Base-by-base conservation (phyloP, 2,329 filamentous ascomycete genomes). In the Corniculantispora saksenae region DNA sequence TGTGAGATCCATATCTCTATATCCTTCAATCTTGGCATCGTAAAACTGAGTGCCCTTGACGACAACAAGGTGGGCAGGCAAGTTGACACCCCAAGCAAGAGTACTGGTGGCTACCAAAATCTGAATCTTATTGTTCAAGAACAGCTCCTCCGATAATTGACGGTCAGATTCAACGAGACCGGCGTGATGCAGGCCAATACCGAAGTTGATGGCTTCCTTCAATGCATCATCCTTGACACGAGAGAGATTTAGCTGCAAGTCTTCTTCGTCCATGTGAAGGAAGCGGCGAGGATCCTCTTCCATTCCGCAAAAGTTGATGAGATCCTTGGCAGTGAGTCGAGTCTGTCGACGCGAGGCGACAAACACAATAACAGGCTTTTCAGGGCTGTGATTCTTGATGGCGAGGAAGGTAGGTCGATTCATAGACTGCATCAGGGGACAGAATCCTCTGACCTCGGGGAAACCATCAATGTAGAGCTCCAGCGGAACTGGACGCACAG, bases 21-120 rank as follows among this genome's bases (percentile, higher is more conserved):
- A 99, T 0, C 91, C 94, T 80, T 98, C 95, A 5, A 92, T 95
- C 79, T 99, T 99, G 47, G 95, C 95, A 72, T 99, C 95, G 75
- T 96, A 99, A 80, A 92, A 99, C 73, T 99, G 96, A 0, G 95
- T 99, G 62, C 95, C 95, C 77, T 99, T 99, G 66, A 99, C 96
- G 1, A 99, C 92, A 3, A 99, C 95, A 6, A 99, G 83, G 79
- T 99, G 96, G 1, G 96, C 95, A 0, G 96, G 96, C 72, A 99
- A 82, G 75, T 99, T 99, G 72, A 99, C 94, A 79, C 95, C 96
- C 95, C 95, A 99, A 0, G 95, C 95, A 29, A 99, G 85, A 0
- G 96, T 99, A 75, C 93, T 97, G 0, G 95, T 99, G 3, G 95
- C 95, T 4, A 99, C 89, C 0, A 99, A 85, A 66, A 99, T 94